Conservation (phyloP, 2,329 filamentous ascomycete species). For the Coniochaeta sp. region DNA sequence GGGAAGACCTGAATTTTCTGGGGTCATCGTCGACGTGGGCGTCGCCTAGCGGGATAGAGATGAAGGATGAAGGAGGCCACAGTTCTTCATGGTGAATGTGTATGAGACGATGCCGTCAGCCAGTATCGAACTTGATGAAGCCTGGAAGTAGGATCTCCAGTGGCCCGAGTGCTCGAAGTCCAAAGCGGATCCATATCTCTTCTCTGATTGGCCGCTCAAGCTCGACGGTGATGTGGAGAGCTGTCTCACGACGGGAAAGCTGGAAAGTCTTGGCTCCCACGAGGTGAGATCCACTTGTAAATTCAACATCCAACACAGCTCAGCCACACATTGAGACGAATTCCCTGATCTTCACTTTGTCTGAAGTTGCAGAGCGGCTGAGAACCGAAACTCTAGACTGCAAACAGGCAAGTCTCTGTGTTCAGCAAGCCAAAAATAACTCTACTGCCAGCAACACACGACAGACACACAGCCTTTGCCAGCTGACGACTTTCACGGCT, state of each 20-base stretch:
- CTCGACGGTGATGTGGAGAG: not conserved
- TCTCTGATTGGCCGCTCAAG: not conserved
- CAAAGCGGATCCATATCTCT: not conserved
- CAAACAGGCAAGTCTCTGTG: not conserved
- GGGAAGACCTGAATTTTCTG: too few relatives aligned
- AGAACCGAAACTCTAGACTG: not conserved
- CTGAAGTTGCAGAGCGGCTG: not conserved
- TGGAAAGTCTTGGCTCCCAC: not conserved
- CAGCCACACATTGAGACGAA: not conserved
- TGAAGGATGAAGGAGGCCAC: too few relatives aligned
- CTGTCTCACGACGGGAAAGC: not conserved
- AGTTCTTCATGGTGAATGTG: too few relatives aligned
- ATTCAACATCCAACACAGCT: not conserved
- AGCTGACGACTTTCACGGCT: conserved; percentile 2
- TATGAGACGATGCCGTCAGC: too few relatives aligned
- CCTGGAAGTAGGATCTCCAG: too few relatives aligned
- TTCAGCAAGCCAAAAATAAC: not conserved
- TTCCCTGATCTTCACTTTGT: not conserved
- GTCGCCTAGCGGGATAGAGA: too few relatives aligned
- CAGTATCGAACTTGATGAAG: too few relatives aligned
- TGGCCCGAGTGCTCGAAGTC: not conserved
- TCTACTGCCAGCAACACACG: too few relatives aligned
- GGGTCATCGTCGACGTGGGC: too few relatives aligned
- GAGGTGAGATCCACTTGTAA: not conserved
- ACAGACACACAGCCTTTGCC: conserved; percentile 5